Conservation (phyloP, 176 grass and related monocot genomes). For the Leersia perrieri region DNA sequence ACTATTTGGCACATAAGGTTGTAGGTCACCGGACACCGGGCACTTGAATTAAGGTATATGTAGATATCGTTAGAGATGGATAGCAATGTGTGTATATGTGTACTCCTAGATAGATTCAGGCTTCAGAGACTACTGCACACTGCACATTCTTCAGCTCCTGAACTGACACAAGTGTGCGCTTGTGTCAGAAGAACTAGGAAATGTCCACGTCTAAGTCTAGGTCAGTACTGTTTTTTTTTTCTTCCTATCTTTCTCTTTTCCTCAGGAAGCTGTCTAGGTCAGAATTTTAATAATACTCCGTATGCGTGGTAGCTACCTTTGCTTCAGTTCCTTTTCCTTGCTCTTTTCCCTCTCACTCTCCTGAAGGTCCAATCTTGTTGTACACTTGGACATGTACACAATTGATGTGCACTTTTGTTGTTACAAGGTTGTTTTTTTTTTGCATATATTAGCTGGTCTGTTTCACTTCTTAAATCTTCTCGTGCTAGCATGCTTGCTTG, state of each 20-base stretch:
- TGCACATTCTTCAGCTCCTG: slow-evolving; percentile 22
- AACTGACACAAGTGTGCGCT: slow-evolving; percentile 28
- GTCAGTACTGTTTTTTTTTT: not conserved
- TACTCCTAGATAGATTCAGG: not conserved
- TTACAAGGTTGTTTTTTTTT: slow-evolving; percentile 41
- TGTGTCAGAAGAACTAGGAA: slow-evolving; percentile 57
- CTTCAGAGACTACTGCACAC: slow-evolving; percentile 16
- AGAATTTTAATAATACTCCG: slow-evolving; percentile 35
- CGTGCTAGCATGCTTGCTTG: not conserved
- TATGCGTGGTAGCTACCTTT: slow-evolving; percentile 11
- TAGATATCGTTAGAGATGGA: slow-evolving; percentile 50
- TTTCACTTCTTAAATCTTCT: slow-evolving; percentile 30
- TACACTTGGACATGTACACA: not conserved
- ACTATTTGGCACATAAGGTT: slow-evolving; percentile 28
- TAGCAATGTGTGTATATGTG: slow-evolving; percentile 17
- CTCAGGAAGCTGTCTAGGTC: slow-evolving; percentile 37
- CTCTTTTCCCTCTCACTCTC: slow-evolving; percentile 27
- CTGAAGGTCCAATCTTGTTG: slow-evolving; percentile 4
- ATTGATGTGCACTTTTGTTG: not conserved
- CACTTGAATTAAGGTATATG: slow-evolving; percentile 47
- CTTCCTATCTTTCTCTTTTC: not conserved
- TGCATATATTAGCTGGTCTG: slow-evolving; percentile 20
- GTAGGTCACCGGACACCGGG: slow-evolving; percentile 24
- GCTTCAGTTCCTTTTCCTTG: slow-evolving; percentile 14
- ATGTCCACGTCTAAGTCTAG: slow-evolving; percentile 44